phyloP scores from a whole-genome alignment of 352 stramenopile genomes.

The Phytopythium sindhum region DNA sequence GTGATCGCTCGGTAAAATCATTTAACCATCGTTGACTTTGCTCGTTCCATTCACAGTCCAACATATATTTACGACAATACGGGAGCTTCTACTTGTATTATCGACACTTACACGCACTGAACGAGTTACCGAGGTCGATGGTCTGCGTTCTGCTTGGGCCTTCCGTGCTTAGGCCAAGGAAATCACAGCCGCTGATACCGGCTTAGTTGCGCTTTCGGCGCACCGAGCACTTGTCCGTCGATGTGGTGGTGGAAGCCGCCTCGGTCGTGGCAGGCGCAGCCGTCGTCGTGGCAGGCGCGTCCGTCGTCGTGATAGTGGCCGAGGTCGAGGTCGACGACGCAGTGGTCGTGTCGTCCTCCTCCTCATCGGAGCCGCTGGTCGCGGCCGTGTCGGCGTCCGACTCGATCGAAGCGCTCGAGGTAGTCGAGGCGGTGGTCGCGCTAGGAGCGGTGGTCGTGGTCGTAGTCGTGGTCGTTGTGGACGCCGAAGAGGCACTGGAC shows the following conservation, averaged over 20 bases:
- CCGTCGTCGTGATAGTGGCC: neutral
- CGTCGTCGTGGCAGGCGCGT: constrained; percentile 4
- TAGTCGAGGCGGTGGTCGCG: neutral
- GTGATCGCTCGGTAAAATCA: no score
- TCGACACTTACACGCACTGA: neutral
- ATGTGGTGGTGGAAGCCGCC: neutral
- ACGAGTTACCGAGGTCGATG: neutral
- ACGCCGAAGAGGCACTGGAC: neutral
- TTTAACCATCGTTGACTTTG: no score
- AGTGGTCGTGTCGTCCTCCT: neutral
- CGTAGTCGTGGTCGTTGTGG: constrained; percentile 6
- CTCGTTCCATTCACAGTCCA: no score
- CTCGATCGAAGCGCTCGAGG: constrained; percentile 3
- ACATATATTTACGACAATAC: no score
- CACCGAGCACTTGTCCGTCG: constrained; percentile 11
- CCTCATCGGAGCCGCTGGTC: neutral
- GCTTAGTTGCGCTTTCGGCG: constrained; percentile 11
- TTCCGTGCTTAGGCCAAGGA: neutral
- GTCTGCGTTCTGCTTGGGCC: neutral
- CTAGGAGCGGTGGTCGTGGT: constrained; percentile 9
- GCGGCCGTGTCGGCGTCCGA: constrained; percentile 2
- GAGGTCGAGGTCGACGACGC: neutral
- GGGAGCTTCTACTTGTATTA: neutral
- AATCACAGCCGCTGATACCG: neutral
- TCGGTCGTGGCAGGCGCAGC: neutral